Evolutionary conservation across 2,329 filamentous ascomycete genomes (phyloP), one percentile per base, ranked within the genome.

Genomic region (Malbranchea zuffiana): DNA sequence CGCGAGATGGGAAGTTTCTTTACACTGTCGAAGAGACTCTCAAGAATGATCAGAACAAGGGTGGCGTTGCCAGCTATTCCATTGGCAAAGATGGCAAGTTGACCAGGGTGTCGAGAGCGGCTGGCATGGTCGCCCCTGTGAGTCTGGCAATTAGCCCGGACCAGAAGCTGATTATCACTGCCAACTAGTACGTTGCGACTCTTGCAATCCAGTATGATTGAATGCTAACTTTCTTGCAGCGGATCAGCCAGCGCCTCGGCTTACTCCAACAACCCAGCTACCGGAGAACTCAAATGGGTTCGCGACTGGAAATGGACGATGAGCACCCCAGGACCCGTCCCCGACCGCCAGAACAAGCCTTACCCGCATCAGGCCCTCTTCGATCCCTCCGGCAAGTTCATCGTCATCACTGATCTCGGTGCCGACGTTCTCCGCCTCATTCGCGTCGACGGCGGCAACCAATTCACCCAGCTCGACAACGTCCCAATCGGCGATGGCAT

Each of bases 381-480:
- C 25, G 76, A 80, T 50, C 76, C 75, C 13, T 75, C 71, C 1
- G 69, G 68, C 8, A 50, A 62, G 24, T 80, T 68, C 53, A 48
- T 79, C 21, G 47, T 79, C 10, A 67, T 76, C 11, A 74, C 76
- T 3, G 77, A 81, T 46, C 64, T 83, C 3, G 72, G 76, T 30
- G 66, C 69, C 0, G 77, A 81, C 47, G 47, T 72, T 16, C 54
- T 80, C 35, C 72, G 71, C 45, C 53, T 69, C 67, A 80, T 70
- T 54, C 50, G 57, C 42, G 59, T 75, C 50, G 56, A 70, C 44
- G 44, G 44, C 2, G 48, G 49, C 1, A 57, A 50, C 10, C 60
- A 62, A 30, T 63, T 67, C 33, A 59, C 68, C 8, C 49, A 47
- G 24, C 55, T 65, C 45, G 57, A 56, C 7, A 59, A 71, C 16